Conservation (phyloP, 805 yeast species). For the Ogataea minuta region DNA sequence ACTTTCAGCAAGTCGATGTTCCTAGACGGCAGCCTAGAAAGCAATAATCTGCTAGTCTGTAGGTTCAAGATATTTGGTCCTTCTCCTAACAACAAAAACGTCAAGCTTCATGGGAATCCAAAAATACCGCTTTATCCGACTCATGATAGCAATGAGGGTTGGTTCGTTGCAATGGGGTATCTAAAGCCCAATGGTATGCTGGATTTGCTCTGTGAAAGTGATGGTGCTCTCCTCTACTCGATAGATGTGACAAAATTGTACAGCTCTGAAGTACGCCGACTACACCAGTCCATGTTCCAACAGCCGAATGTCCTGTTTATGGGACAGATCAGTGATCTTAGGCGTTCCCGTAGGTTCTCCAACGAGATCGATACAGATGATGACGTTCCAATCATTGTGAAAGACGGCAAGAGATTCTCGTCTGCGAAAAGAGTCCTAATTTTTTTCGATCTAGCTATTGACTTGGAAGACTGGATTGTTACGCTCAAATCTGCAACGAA, state of each 20-base stretch:
- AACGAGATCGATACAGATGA: slow-evolving; percentile 21
- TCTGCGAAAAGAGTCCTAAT: slow-evolving; percentile 42
- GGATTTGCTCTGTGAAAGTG: slow-evolving; percentile 59
- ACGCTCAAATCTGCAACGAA: slow-evolving; percentile 63
- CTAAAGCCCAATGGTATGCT: slow-evolving; percentile 61
- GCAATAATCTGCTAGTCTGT: slow-evolving; percentile 52
- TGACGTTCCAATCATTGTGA: slow-evolving; percentile 8
- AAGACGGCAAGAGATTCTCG: slow-evolving; percentile 12
- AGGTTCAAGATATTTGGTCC: slow-evolving; percentile 69
- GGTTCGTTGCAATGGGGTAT: slow-evolving; percentile 75
- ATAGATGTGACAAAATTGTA: slow-evolving; percentile 52
- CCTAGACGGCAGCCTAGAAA: slow-evolving; percentile 21
- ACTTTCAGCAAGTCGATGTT: slow-evolving; percentile 34
- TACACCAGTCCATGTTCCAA: slow-evolving; percentile 62
- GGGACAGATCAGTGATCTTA: slow-evolving; percentile 53
- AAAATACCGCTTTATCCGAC: slow-evolving; percentile 24
- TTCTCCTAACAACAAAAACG: slow-evolving; percentile 41
- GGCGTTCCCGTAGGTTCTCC: slow-evolving; percentile 41
- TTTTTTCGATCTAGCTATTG: slow-evolving; percentile 64
- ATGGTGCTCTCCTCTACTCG: slow-evolving; percentile 60
- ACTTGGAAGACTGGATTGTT: slow-evolving; percentile 75
- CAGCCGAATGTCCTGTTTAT: slow-evolving; percentile 57
- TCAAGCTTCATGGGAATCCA: slow-evolving; percentile 29
- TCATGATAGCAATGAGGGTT: slow-evolving; percentile 45
- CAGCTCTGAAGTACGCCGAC: slow-evolving; percentile 59